Percentiles rank a stretch among this genome's conserved stretches.
Conservation (phyloP, 345 rosid genomes). For the Bruguiera sexangula region DNA sequence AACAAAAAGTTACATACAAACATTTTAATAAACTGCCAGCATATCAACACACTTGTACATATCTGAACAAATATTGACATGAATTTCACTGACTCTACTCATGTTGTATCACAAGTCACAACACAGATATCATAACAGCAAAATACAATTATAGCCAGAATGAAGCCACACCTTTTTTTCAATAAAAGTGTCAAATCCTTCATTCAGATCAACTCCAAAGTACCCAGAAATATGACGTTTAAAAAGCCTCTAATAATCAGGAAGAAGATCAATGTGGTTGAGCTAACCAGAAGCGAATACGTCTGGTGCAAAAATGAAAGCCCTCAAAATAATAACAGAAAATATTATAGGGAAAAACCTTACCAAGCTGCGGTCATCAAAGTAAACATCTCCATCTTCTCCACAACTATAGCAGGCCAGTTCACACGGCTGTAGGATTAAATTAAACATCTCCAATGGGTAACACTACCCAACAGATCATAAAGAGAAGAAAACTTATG, state of each 20-base stretch:
- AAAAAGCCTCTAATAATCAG: slow-evolving; percentile 68
- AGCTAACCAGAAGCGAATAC: slow-evolving; percentile 13
- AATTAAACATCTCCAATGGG: slow-evolving; percentile 32
- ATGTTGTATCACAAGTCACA: background rate
- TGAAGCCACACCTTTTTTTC: slow-evolving; percentile 63
- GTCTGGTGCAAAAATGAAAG: slow-evolving; percentile 9
- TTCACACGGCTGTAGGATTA: slow-evolving; percentile 70
- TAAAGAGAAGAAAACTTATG: background rate
- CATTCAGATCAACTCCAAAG: slow-evolving; percentile 85
- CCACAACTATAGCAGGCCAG: slow-evolving; percentile 84
- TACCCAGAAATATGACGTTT: slow-evolving; percentile 73
- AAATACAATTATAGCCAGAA: background rate
- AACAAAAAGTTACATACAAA: background rate
- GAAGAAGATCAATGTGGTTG: slow-evolving; percentile 16
- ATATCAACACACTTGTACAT: too few relatives aligned
- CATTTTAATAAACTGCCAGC: too few relatives aligned
- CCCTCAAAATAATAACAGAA: slow-evolving; percentile 3
- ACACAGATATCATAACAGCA: background rate
- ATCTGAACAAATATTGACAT: background rate
- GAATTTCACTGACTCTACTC: background rate
- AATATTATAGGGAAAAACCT: slow-evolving; percentile 20
- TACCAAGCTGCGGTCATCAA: slow-evolving; percentile 79
- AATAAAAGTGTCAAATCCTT: slow-evolving; percentile 81
- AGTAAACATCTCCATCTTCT: slow-evolving; percentile 81
- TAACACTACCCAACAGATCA: slow-evolving; percentile 49